These are phyloP conservation scores for Candida ipomoeae DNA, from an alignment of 805 yeast genomes.

Conservation along the genomic window DNA sequence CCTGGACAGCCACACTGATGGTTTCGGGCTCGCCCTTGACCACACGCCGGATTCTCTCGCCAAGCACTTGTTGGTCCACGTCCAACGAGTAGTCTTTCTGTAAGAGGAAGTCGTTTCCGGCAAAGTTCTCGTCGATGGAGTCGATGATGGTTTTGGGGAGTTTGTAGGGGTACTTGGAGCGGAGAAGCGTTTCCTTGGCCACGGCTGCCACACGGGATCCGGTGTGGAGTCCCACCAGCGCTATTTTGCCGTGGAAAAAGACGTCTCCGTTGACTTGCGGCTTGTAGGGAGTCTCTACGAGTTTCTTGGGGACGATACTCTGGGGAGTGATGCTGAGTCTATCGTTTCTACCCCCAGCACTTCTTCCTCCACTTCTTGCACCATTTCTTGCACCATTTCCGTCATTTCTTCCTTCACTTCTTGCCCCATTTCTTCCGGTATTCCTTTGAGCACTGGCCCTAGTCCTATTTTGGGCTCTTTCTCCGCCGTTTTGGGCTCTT, in stretches of 20 bases:
- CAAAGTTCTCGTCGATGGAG: slow-evolving; percentile 15
- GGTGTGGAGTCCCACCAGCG: slow-evolving; percentile 17
- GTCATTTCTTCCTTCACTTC: too few relatives aligned
- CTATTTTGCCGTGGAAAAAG: slow-evolving; percentile 37
- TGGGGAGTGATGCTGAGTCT: neutral
- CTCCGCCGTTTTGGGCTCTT: too few relatives aligned
- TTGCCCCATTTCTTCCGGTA: too few relatives aligned
- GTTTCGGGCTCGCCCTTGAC: slow-evolving; percentile 30
- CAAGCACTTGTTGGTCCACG: slow-evolving; percentile 19
- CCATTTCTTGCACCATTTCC: too few relatives aligned
- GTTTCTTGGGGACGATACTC: slow-evolving; percentile 15
- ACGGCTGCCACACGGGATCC: slow-evolving; percentile 38
- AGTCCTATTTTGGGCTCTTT: too few relatives aligned
- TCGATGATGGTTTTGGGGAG: slow-evolving; percentile 34
- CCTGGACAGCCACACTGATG: slow-evolving; percentile 5
- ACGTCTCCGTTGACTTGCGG: slow-evolving; percentile 24
- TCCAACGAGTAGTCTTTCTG: slow-evolving; percentile 26
- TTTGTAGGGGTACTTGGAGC: slow-evolving; percentile 39
- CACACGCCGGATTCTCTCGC: slow-evolving; percentile 25
- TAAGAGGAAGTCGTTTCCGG: slow-evolving; percentile 30
- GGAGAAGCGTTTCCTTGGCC: slow-evolving; percentile 34
- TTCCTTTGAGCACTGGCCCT: too few relatives aligned
- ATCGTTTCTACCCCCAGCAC: too few relatives aligned
- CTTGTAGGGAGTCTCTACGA: slow-evolving; percentile 14
- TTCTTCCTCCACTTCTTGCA: too few relatives aligned